phyloP scores from a whole-genome alignment of 345 rosid species.

The Adansonia digitata region DNA sequence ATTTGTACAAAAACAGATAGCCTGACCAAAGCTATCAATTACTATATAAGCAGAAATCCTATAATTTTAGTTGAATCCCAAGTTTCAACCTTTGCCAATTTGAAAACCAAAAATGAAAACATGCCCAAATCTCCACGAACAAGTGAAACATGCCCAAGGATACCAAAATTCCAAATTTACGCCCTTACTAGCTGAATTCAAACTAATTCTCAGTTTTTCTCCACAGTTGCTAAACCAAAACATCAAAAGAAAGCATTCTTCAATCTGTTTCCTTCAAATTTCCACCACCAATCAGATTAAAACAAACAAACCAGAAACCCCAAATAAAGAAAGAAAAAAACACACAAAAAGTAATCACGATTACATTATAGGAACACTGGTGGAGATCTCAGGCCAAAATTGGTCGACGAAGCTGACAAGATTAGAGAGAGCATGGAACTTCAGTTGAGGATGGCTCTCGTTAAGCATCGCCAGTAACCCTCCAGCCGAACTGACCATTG shows the following conservation, averaged over 20 bases:
- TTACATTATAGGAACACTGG: constrained; percentile 93
- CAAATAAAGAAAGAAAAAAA: too few species aligned
- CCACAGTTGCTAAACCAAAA: too few species aligned
- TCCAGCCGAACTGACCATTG: constrained; percentile 89
- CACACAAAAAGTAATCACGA: background rate
- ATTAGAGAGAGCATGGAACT: constrained; percentile 82
- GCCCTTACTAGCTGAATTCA: background rate
- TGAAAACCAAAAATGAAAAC: background rate
- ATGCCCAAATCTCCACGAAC: background rate
- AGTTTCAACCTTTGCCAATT: background rate
- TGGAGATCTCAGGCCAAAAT: constrained; percentile 99
- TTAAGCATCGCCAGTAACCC: constrained; percentile 93
- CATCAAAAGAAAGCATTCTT: too few species aligned
- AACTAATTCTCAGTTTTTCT: background rate
- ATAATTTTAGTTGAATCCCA: background rate
- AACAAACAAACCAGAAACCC: background rate
- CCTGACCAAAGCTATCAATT: background rate
- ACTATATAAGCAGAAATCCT: background rate
- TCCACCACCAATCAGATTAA: background rate
- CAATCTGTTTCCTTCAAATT: too few species aligned
- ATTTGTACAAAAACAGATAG: background rate
- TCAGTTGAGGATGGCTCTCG: constrained; percentile 75
- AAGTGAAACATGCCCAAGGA: background rate
- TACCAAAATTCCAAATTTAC: background rate
- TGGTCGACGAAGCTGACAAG: constrained; percentile 82